These are phyloP conservation scores for Mesotaenium endlicherianum DNA, from an alignment of 139 green algal genomes.

Conservation along the genomic window DNA sequence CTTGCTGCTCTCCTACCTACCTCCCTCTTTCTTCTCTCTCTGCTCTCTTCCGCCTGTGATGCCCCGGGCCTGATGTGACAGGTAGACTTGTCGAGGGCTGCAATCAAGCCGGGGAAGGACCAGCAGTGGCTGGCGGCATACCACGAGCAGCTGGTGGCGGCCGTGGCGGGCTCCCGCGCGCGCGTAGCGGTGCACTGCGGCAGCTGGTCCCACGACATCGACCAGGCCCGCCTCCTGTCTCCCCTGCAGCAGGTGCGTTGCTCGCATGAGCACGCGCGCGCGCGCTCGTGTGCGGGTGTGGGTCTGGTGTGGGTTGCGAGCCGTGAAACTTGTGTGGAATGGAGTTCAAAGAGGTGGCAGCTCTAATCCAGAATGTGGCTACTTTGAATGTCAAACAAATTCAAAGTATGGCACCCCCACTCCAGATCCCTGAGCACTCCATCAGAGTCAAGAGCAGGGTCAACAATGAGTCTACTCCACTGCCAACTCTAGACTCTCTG, in stretches of 20 bases:
- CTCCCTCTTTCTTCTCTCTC: background rate
- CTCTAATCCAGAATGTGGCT: background rate
- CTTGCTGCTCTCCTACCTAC: background rate
- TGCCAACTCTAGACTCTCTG: too few species aligned
- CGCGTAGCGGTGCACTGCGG: constrained; percentile 39
- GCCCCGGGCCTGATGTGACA: constrained; percentile 7
- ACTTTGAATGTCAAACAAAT: background rate
- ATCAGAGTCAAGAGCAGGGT: too few species aligned
- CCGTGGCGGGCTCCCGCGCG: background rate
- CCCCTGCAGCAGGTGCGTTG: constrained; percentile 4
- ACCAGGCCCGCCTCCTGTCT: constrained; percentile 36
- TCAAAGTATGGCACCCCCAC: too few species aligned
- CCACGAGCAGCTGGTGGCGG: background rate
- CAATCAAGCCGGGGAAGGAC: background rate
- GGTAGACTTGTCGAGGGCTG: constrained; percentile 22
- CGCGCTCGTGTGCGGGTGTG: background rate
- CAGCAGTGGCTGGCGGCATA: constrained; percentile 1
- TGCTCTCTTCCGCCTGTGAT: background rate
- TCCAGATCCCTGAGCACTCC: too few species aligned
- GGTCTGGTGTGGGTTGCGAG: background rate
- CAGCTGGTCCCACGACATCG: constrained; percentile 36
- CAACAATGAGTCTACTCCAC: too few species aligned
- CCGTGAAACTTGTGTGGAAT: background rate
- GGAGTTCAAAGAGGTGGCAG: background rate
- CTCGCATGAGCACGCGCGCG: background rate